phyloP scores from a whole-genome alignment of 805 yeast species.

The Spathaspora sp. region DNA sequence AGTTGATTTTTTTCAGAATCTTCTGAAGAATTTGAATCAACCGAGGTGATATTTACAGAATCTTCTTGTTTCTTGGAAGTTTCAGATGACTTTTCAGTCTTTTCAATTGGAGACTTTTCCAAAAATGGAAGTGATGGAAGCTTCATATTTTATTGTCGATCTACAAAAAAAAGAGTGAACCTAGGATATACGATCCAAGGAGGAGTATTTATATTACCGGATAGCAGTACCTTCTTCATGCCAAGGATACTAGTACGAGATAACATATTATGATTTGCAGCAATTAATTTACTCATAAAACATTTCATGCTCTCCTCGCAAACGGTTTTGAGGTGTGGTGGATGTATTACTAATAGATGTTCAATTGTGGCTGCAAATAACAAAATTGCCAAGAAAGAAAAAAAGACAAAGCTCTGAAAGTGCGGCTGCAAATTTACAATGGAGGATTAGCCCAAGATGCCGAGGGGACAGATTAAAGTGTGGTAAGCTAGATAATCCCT shows the following conservation, averaged over 20 bases:
- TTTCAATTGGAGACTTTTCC: background rate
- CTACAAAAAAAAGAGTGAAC: background rate
- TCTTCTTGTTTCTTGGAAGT: background rate
- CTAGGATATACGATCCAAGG: background rate
- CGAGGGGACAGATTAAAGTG: too few relatives aligned
- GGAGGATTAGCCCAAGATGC: background rate
- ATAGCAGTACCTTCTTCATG: too few relatives aligned
- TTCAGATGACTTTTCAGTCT: background rate
- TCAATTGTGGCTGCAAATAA: background rate
- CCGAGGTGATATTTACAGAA: slow-evolving; percentile 1
- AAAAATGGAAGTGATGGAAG: background rate
- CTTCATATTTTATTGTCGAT: background rate
- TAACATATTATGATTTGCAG: background rate
- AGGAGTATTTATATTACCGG: background rate
- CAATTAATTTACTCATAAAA: background rate
- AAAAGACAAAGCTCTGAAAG: background rate
- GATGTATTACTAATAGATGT: background rate
- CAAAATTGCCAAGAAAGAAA: background rate
- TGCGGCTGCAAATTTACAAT: background rate
- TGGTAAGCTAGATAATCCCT: too few relatives aligned
- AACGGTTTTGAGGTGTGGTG: background rate
- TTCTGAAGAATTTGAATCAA: background rate
- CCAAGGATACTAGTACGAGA: background rate
- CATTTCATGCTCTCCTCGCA: background rate
- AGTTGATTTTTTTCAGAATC: slow-evolving; percentile 1